Base-by-base conservation (phyloP, 2,329 filamentous ascomycete genomes). In the Trichoderma lentiforme region DNA sequence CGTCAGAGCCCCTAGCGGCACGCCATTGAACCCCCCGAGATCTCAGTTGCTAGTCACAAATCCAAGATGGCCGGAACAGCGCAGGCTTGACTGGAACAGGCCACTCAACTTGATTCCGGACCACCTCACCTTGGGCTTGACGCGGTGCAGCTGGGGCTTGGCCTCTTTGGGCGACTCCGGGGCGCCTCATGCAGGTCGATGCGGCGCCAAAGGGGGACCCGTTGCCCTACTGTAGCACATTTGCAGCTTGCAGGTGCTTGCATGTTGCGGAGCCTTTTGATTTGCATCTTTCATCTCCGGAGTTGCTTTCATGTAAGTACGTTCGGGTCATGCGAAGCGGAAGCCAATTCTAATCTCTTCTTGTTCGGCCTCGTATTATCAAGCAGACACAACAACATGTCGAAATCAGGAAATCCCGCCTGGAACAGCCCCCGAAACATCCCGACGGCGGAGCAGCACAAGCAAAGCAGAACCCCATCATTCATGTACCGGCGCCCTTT, bases 131-230 rank as follows among this genome's bases (percentile, higher is more conserved):
- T 57, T 21, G 39, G 39, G 56, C 56, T 56, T 15, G 36, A 28
- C 28, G 32, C 57, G 15, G n/a, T 68, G 66, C 53, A 69, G 66
- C 56, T 4, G 11, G 32, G 60, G 18, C 68, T 61, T 66, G 53
- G 34, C 71, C 65, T 61, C 64, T 72, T 72, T 69, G 62, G 71
- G 71, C 71, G 64, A 72, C 64, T 72, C 71, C 71, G 71, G 53
- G 43, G 34, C 64, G 71, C 69, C 69, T 65, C 61, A 66, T 71
- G 69, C 69, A 71, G 69, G 53, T 61, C 66, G 53, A 61, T 69
- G 66, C 66, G 53, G 53, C 56, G n/a, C 66, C 56, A 26, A 28
- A 47, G 36, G 15, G 36, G 36, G 56, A 6, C 64, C n/a, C 24
- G 39, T 14, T 14, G 14, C 34, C 14, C 14, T 36, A 36, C 34